These are phyloP conservation scores for Salix viminalis DNA, from an alignment of 345 rosid species.

Conservation along the genomic window DNA sequence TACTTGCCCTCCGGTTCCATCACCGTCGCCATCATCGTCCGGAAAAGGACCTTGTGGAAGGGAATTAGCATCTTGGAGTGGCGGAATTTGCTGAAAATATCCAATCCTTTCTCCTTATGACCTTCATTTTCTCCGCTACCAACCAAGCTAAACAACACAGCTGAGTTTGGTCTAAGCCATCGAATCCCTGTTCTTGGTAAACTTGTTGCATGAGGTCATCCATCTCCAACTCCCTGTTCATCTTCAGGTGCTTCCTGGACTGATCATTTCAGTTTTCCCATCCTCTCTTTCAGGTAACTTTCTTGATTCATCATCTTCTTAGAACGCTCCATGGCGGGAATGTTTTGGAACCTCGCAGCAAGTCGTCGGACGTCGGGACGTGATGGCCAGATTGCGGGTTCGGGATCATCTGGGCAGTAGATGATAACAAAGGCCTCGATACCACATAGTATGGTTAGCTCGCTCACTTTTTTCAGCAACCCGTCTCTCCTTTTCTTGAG, in stretches of 20 bases:
- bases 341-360: constrained; percentile 13
- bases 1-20: neutral
- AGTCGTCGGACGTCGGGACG: constrained; percentile 2
- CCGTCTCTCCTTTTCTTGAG: constrained; percentile 43
- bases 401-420: constrained; percentile 32
- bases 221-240: constrained; percentile 18
- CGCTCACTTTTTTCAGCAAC: constrained; percentile 44
- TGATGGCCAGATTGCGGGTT: constrained; percentile 43
- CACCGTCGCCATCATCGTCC: neutral
- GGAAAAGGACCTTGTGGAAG: neutral
- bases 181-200: neutral
- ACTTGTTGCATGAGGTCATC: constrained; percentile 20
- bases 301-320: constrained; percentile 37
- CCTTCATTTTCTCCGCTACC: constrained; percentile 22
- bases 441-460: constrained; percentile 39
- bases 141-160: constrained; percentile 17
- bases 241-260: constrained; percentile 9
- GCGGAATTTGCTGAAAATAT: constrained; percentile 12
- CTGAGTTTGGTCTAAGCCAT: constrained; percentile 8
- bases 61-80: neutral
- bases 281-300: constrained; percentile 26
- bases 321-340: constrained; percentile 24
- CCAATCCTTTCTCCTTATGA: constrained; percentile 13
- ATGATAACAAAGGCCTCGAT: constrained; percentile 30
- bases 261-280: constrained; percentile 21